Evolutionary conservation across 441 rosid species (phyloP), one percentile per base, ranked within the genome.

Genomic region (Mallotus japonicus): DNA sequence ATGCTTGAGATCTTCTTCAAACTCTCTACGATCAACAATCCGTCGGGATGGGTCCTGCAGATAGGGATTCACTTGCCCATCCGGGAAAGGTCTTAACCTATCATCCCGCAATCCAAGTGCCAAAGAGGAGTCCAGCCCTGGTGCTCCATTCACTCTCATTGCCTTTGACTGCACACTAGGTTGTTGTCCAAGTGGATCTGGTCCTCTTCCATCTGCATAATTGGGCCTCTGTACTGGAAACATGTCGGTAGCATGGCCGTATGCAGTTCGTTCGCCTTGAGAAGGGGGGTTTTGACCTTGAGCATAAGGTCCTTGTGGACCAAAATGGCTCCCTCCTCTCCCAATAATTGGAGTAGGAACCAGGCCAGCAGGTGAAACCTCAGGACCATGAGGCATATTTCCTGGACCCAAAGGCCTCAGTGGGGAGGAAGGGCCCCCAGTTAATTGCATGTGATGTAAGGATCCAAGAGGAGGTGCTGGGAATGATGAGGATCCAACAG

Each of bases 1-100:
- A 71, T 73, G 84, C 78, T 82, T 87, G 49, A 73, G 71, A 79
- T 87, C 87, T 50, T 83, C 87, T 47, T 89, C 88, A 72, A 84
- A 81, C 67, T 71, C 84, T 65, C 83, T 82, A 42, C 67, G 81
- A 76, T 76, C 86, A 74, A 67, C 72, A 71, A 63, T 67, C 47
- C 58, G 84, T 58, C 70, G 77, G 65, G 82, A 60, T 63, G 83
- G 83, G 61, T 84, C 85, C 69, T 65, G 53, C 8, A 80, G 70
- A n/a, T 81, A 78, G 47, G 70, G 81, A 72, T 81, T 82, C 62
- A 76, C 62, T 73, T 49, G 80, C 60, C 77, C 88, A 44, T 81
- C 87, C 51, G 67, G 81, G 20, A 80, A 73, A 76, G 87, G 73
- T 78, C 79, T 85, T 64, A 73, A 78, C 61, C 79, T 79, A 58